These are phyloP conservation scores for Ogataea ramenticola DNA, from an alignment of 805 yeast species.

Conservation along the genomic window DNA sequence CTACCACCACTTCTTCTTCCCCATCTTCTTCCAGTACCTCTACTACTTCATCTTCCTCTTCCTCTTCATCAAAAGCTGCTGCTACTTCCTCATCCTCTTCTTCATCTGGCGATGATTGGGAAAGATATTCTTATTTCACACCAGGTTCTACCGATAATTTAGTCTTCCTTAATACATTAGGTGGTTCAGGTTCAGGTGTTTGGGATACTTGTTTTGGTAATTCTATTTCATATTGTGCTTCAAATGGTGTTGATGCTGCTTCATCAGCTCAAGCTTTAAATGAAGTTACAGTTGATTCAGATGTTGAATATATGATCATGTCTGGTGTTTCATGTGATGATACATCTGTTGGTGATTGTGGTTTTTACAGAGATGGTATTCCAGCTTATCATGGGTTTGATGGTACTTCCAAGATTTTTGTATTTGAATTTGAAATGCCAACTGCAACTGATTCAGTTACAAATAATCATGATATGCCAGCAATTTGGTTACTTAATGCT, in stretches of 20 bases:
- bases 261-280: slow-evolving; percentile 58
- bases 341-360: slow-evolving; percentile 52
- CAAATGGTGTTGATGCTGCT: slow-evolving; percentile 73
- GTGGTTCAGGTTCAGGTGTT: slow-evolving; percentile 84
- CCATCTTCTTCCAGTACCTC: slow-evolving; percentile 8
- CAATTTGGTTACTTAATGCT: slow-evolving; percentile 92
- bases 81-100: slow-evolving; percentile 30
- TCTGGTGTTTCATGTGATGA: slow-evolving; percentile 56
- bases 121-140: slow-evolving; percentile 62
- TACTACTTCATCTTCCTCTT: slow-evolving; percentile 19
- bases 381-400: slow-evolving; percentile 95
- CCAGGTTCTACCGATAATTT: slow-evolving; percentile 61
- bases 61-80: slow-evolving; percentile 14
- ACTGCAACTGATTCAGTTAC: slow-evolving; percentile 37
- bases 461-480: slow-evolving; percentile 90
- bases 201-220: slow-evolving; percentile 86
- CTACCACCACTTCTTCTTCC: slow-evolving; percentile 16
- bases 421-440: slow-evolving; percentile 95
- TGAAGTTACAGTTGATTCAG: slow-evolving; percentile 63
- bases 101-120: slow-evolving; percentile 53
- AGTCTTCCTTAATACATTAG: slow-evolving; percentile 80
- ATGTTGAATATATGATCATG: slow-evolving; percentile 78
- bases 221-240: slow-evolving; percentile 78
- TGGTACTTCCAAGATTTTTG: slow-evolving; percentile 78
- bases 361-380: slow-evolving; percentile 74